These are phyloP conservation scores for Xerocomus nothofagi DNA, from an alignment of 1,284 basidiomycete genomes.

Conservation along the genomic window DNA sequence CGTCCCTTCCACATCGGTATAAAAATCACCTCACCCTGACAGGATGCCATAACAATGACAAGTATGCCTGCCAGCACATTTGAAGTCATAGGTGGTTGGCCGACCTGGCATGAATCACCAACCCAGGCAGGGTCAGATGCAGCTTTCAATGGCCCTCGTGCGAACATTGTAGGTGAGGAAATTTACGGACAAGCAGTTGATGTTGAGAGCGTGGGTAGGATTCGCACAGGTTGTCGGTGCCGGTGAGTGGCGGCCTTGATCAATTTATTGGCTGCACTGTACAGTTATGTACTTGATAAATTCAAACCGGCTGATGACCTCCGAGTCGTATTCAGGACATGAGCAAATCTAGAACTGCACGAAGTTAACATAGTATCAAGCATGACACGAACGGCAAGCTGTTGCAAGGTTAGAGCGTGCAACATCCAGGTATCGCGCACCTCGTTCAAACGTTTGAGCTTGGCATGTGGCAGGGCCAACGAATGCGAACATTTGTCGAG, in stretches of 20 bases:
- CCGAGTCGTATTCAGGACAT: not conserved
- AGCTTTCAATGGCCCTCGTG: not conserved
- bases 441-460: too few relatives aligned
- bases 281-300: not conserved
- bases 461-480: too few relatives aligned
- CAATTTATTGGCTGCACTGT: not conserved
- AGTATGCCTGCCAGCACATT: slow-evolving; percentile 9
- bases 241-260: not conserved
- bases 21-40: slow-evolving; percentile 2
- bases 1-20: not conserved
- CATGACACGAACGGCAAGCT: too few relatives aligned
- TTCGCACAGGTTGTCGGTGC: slow-evolving; percentile 8
- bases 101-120: not conserved
- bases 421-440: too few relatives aligned
- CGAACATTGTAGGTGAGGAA: not conserved
- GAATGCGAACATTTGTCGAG: not conserved
- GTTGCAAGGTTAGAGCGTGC: too few relatives aligned
- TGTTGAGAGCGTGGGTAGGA: slow-evolving; percentile 12
- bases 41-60: not conserved
- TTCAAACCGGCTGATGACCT: not conserved
- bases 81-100: not conserved
- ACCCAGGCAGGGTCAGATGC: not conserved
- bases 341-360: too few relatives aligned
- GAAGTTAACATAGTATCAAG: too few relatives aligned
- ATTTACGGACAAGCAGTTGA: not conserved